A percentile compares a stretch with the other conserved stretches of the same genome.
Conservation (phyloP, 352 stramenopile species). For the Phytopythium aichiense region DNA sequence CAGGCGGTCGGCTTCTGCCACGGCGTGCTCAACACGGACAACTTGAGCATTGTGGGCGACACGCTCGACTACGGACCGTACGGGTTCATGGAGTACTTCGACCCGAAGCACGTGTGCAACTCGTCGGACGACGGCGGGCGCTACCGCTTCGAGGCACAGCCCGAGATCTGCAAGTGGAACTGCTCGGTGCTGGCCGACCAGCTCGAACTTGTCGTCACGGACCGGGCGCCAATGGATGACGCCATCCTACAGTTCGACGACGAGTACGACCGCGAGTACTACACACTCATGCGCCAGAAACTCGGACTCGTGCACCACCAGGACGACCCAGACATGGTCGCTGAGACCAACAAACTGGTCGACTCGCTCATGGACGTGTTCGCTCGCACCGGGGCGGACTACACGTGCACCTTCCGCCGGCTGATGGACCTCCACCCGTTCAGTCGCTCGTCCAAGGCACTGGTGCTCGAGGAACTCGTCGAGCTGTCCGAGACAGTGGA, state of each 20-base stretch:
- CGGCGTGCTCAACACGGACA: constrained; percentile 92
- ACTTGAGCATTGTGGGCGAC: constrained; percentile 89
- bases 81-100: constrained; percentile 91
- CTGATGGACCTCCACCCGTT: constrained; percentile 46
- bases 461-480: constrained; percentile 44
- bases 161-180: constrained; percentile 88
- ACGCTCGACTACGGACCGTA: constrained; percentile 93
- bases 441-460: constrained; percentile 18
- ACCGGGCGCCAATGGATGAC: constrained; percentile 12
- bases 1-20: constrained; percentile 88
- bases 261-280: constrained; percentile 55
- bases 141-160: constrained; percentile 82
- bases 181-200: constrained; percentile 64
- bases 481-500: constrained; percentile 61
- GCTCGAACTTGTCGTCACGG: constrained; percentile 42
- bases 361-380: constrained; percentile 56
- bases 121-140: constrained; percentile 74
- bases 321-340: constrained; percentile 12
- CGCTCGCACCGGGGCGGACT: constrained; percentile 63
- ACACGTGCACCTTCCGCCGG: constrained; percentile 69
- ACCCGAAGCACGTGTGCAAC: constrained; percentile 79
- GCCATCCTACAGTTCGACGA: constrained; percentile 24
- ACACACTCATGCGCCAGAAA: constrained; percentile 57
- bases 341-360: constrained; percentile 41
- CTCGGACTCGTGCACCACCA: constrained; percentile 43